Percentiles rank a stretch among this genome's conserved stretches.
Evolutionary conservation across 2,329 filamentous ascomycete species (phyloP).

Genomic region (Colletotrichum sublineola): DNA sequence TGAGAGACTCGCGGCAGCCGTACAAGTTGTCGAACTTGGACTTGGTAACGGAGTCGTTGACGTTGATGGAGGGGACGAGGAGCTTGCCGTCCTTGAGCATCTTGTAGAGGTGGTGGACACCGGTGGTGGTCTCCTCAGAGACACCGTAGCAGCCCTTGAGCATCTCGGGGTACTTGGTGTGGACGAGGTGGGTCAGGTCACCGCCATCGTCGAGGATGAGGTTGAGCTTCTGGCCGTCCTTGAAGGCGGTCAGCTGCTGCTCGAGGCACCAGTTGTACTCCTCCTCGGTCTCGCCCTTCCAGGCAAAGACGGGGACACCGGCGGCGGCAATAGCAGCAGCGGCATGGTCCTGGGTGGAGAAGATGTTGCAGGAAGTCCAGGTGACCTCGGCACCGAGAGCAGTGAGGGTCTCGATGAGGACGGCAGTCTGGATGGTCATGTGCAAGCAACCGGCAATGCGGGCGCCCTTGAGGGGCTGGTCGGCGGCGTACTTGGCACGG

Average conservation of each 20-base stretch:
- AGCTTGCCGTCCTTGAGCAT: conserved; percentile 95
- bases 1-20: conserved; percentile 97
- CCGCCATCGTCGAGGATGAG: conserved; percentile 99
- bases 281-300: conserved; percentile 96
- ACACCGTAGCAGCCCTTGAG: conserved; percentile 98
- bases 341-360: conserved; percentile 98
- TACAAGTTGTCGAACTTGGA: conserved; percentile 99
- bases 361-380: conserved; percentile 99
- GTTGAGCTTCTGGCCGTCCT: conserved; percentile 96
- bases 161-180: conserved; percentile 98
- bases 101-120: conserved; percentile 98
- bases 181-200: conserved; percentile 95
- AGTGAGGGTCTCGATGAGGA: conserved; percentile 97
- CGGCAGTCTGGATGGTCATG: conserved; percentile 99
- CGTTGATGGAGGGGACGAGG: conserved; percentile 96
- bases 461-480: conserved; percentile 94
- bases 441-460: conserved; percentile 98
- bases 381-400: conserved; percentile 97
- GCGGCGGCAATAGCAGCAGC: conserved; percentile 95
- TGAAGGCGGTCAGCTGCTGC: conserved; percentile 97
- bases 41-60: conserved; percentile 99
- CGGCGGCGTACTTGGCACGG: conserved; percentile 87
- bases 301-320: conserved; percentile 87
- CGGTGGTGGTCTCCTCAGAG: conserved; percentile 99
- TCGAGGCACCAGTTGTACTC: conserved; percentile 99